These are phyloP conservation scores for Pseudogymnoascus sp. DNA, from an alignment of 2,329 filamentous ascomycete species.

Conservation along the genomic window DNA sequence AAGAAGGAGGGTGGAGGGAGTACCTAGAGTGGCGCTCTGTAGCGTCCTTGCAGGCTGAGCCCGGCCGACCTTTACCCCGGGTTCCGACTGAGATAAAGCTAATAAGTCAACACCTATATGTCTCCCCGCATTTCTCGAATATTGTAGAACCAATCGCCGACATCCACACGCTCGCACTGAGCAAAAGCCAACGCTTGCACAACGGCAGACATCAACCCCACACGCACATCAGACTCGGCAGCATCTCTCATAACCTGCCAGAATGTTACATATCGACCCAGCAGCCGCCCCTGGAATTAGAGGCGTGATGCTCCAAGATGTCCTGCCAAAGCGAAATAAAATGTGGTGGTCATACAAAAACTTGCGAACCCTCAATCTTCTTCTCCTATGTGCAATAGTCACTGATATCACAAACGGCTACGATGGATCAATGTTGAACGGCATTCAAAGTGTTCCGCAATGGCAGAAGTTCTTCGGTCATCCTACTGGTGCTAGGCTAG, in stretches of 20 bases:
- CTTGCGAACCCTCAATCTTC: constrained; percentile 11
- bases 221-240: no score
- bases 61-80: no score
- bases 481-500: constrained; percentile 11
- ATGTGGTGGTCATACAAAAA: constrained; percentile 11
- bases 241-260: not conserved
- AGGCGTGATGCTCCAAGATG: constrained; percentile 11
- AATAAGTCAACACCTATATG: no score
- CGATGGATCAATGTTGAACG: constrained; percentile 31
- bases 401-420: constrained; percentile 14
- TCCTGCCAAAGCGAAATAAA: constrained; percentile 10
- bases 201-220: no score
- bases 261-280: constrained; percentile 7
- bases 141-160: no score
- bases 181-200: no score
- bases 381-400: constrained; percentile 12
- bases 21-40: no score
- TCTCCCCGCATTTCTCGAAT: no score
- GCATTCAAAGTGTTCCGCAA: constrained; percentile 34
- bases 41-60: no score
- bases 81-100: no score
- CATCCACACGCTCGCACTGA: no score
- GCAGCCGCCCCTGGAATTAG: not conserved
- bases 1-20: no score
- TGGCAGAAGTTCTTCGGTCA: constrained; percentile 30